Percentiles rank a stretch among this genome's conserved stretches.
These are phyloP conservation scores for Podospora appendiculata DNA, from an alignment of 495 filamentous ascomycete genomes.

Conservation along the genomic window DNA sequence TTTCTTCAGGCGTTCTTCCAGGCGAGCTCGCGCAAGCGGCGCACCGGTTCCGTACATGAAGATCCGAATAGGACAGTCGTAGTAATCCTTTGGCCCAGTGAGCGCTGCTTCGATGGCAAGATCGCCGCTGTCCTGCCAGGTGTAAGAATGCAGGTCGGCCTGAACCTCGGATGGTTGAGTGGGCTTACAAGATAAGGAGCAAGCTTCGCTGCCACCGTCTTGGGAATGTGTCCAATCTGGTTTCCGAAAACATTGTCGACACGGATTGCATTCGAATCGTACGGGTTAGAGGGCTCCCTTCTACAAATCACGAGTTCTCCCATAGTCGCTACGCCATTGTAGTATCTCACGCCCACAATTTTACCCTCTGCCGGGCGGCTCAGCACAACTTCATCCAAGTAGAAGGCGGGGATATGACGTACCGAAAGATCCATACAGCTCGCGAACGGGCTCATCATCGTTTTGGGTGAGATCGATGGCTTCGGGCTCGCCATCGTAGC, in stretches of 20 bases:
- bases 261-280: slow-evolving; percentile 72
- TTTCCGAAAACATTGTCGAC: slow-evolving; percentile 69
- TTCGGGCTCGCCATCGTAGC: slow-evolving; percentile 33
- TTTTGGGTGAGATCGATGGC: slow-evolving; percentile 43
- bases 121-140: slow-evolving; percentile 21
- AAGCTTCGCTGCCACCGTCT: slow-evolving; percentile 56
- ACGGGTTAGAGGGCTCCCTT: slow-evolving; percentile 65
- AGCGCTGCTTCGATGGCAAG: slow-evolving; percentile 57
- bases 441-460: slow-evolving; percentile 32
- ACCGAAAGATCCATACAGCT: slow-evolving; percentile 46
- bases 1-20: slow-evolving; percentile 54
- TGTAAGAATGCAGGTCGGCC: not conserved
- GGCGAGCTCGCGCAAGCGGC: slow-evolving; percentile 32
- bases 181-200: slow-evolving; percentile 55
- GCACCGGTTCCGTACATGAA: slow-evolving; percentile 60
- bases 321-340: slow-evolving; percentile 58
- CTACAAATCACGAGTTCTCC: slow-evolving; percentile 64
- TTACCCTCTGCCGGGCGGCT: slow-evolving; percentile 41
- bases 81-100: slow-evolving; percentile 50
- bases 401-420: slow-evolving; percentile 1
- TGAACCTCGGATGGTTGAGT: not conserved
- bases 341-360: slow-evolving; percentile 77
- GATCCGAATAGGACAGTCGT: slow-evolving; percentile 63
- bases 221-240: slow-evolving; percentile 78
- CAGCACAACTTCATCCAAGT: not conserved